phyloP scores from a whole-genome alignment of 2,329 filamentous ascomycete genomes.

The Exophiala lecanii-corni region DNA sequence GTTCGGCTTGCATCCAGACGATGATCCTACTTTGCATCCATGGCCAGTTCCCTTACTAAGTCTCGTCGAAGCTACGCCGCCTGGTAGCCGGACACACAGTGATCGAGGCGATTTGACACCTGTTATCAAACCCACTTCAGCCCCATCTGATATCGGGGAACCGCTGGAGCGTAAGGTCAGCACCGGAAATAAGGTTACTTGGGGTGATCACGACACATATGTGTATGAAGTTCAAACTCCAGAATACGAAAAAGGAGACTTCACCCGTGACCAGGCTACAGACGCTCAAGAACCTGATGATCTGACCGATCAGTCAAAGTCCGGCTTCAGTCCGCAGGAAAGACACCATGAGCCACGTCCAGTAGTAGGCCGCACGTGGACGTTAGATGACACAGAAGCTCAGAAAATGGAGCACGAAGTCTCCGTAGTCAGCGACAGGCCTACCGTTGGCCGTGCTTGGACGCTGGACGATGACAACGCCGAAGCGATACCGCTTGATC shows the following conservation, averaged over 20 bases:
- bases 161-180: conserved; percentile 40
- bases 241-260: conserved; percentile 38
- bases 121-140: conserved; percentile 26
- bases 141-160: conserved; percentile 40
- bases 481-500: conserved; percentile 11
- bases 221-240: conserved; percentile 60
- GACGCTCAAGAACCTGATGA: conserved; percentile 33
- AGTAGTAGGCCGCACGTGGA: conserved; percentile 16
- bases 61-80: conserved; percentile 55
- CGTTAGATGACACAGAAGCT: conserved; percentile 18
- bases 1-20: conserved; percentile 20
- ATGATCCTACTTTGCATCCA: conserved; percentile 28
- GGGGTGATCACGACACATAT: conserved; percentile 62
- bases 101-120: conserved; percentile 32
- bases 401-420: conserved; percentile 17
- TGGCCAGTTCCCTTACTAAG: conserved; percentile 52
- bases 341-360: conserved; percentile 6
- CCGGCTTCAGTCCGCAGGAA: neutral
- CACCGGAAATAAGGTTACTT: conserved; percentile 54
- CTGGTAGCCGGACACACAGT: conserved; percentile 28
- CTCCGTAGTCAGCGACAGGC: conserved; percentile 15
- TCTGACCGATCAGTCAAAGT: conserved; percentile 35
- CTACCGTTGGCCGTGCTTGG: conserved; percentile 16
- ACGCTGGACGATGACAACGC: conserved; percentile 19
- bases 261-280: conserved; percentile 9